A percentile compares a stretch with the other conserved stretches of the same genome.
These are phyloP conservation scores for Salvia rosmarinus DNA, from an alignment of 257 asterid genomes.

Conservation along the genomic window DNA sequence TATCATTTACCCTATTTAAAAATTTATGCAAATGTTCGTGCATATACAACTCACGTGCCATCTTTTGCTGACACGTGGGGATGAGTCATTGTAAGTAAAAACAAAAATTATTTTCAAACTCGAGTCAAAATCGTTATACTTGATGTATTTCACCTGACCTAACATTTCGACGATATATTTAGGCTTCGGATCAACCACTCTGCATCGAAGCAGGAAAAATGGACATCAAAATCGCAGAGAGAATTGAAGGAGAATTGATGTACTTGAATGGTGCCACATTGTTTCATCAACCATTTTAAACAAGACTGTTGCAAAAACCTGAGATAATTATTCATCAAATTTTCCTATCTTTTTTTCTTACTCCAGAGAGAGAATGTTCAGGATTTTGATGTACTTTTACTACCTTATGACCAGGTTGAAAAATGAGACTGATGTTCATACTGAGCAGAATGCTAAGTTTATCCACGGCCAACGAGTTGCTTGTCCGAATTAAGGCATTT, in stretches of 20 bases:
- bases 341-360: too few relatives aligned
- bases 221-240: conserved; percentile 81
- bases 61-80: conserved; percentile 99
- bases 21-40: conserved; percentile 87
- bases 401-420: conserved; percentile 53
- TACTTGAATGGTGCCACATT: conserved; percentile 87
- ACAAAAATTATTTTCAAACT: neutral
- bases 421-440: conserved; percentile 83
- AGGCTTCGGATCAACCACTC: conserved; percentile 92
- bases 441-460: conserved; percentile 91
- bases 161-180: neutral
- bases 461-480: conserved; percentile 88
- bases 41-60: conserved; percentile 94
- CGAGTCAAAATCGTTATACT: neutral
- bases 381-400: too few relatives aligned
- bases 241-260: conserved; percentile 78
- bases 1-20: too few relatives aligned
- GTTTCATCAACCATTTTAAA: conserved; percentile 89
- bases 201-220: conserved; percentile 72
- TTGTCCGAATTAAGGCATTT: conserved; percentile 45
- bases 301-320: conserved; percentile 88
- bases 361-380: too few relatives aligned
- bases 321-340: neutral
- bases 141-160: neutral
- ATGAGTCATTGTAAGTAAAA: conserved; percentile 71